Evolutionary conservation across 75 land plant genomes (phyloP).

Genomic region (Picea glauca): DNA sequence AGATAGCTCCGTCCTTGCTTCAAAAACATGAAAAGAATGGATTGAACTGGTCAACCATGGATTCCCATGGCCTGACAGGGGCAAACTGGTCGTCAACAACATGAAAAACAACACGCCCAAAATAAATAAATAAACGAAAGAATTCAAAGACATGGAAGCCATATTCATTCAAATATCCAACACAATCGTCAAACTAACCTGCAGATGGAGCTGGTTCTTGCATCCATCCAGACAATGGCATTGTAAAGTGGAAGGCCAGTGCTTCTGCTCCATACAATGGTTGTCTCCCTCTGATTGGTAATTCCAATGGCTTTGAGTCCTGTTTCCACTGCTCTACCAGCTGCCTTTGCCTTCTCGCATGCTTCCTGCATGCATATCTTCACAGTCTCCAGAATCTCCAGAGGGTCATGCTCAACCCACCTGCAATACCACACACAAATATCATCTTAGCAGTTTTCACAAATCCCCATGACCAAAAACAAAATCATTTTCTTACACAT

Average conservation of each 20-base stretch:
- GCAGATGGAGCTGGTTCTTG: slow-evolving; percentile 80
- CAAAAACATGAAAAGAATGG: neutral
- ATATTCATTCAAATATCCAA: neutral
- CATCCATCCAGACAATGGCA: slow-evolving; percentile 99
- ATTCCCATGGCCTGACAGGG: neutral
- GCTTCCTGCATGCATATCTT: slow-evolving; percentile 71
- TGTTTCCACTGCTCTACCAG: slow-evolving; percentile 46
- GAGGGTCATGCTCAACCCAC: slow-evolving; percentile 99
- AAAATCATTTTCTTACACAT: neutral
- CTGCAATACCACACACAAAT: slow-evolving; percentile 22
- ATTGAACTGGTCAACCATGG: neutral
- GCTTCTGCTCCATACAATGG: slow-evolving; percentile 90
- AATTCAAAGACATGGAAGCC: no score
- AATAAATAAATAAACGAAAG: neutral
- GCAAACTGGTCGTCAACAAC: neutral
- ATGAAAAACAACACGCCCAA: neutral
- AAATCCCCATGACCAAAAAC: neutral
- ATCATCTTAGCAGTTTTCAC: neutral
- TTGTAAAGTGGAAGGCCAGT: slow-evolving; percentile 91
- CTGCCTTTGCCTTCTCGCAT: slow-evolving; percentile 65
- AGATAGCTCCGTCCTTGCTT: neutral
- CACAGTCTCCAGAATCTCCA: slow-evolving; percentile 90
- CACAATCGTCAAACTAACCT: slow-evolving; percentile 32
- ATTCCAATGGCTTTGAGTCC: slow-evolving; percentile 87
- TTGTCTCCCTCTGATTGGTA: slow-evolving; percentile 98